Conservation (phyloP, 306 rosid species). For the Prunus kanzakura region DNA sequence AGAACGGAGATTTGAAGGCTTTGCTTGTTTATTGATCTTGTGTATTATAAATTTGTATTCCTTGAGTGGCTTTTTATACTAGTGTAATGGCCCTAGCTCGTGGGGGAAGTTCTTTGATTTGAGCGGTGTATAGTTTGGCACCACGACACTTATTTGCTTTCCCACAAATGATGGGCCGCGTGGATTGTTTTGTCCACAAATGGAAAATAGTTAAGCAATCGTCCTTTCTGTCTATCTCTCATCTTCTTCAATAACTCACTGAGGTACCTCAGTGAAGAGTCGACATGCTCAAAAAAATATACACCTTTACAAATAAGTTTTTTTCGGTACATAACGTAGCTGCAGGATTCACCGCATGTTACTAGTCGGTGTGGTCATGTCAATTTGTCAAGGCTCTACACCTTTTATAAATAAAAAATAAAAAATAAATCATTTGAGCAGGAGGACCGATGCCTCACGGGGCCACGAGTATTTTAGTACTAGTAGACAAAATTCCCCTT, state of each 20-base stretch:
- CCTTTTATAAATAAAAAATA: no score
- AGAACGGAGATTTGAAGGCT: no score
- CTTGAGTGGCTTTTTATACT: neutral
- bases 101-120: neutral
- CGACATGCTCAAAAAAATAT: neutral
- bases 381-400: no score
- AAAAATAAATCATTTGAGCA: neutral
- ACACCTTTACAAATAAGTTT: neutral
- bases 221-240: no score
- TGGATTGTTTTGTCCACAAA: slow-evolving; percentile 42
- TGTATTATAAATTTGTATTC: neutral
- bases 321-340: neutral
- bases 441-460: neutral
- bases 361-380: no score
- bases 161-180: slow-evolving; percentile 22
- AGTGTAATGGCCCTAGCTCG: neutral
- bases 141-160: slow-evolving; percentile 1
- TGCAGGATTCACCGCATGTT: no score
- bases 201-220: no score
- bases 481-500: neutral
- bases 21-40: neutral
- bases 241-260: no score
- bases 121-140: slow-evolving; percentile 35
- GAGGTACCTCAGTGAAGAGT: neutral
- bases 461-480: neutral